Percentiles rank a stretch among this genome's conserved stretches.
Evolutionary conservation across 2,329 filamentous ascomycete species (phyloP).

Genomic region (Cucurbitaria berberidis): DNA sequence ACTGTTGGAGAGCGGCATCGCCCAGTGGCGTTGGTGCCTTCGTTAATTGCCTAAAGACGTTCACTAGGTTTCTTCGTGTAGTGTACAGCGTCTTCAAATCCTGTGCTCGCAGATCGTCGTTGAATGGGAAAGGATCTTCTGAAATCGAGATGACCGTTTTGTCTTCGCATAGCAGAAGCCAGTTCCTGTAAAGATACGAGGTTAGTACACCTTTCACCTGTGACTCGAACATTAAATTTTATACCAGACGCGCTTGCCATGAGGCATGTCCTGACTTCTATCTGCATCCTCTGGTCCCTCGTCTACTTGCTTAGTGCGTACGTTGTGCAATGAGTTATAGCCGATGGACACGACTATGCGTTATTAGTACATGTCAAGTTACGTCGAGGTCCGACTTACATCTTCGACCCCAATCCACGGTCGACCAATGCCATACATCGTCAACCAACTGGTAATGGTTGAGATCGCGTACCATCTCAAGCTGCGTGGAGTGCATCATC

Average conservation of each 20-base stretch:
- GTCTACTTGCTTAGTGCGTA: conserved; percentile 34
- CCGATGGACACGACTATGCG: conserved; percentile 69
- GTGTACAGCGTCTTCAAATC: conserved; percentile 57
- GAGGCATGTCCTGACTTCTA: conserved; percentile 49
- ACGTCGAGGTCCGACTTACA: conserved; percentile 54
- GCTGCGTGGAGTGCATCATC: conserved; percentile 44
- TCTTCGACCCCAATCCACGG: conserved; percentile 70
- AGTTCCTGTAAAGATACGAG: conserved; percentile 55
- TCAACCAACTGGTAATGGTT: conserved; percentile 67
- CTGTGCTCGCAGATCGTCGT: conserved; percentile 46
- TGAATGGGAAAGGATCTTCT: conserved; percentile 60
- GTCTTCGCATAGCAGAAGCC: conserved; percentile 73
- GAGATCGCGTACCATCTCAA: conserved; percentile 46
- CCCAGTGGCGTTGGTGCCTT: conserved; percentile 54
- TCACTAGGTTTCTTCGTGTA: conserved; percentile 64
- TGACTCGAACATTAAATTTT: neutral
- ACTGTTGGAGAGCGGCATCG: conserved; percentile 50
- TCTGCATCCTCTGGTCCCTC: conserved; percentile 40
- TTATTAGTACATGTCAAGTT: conserved; percentile 8
- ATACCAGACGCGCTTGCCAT: conserved; percentile 62
- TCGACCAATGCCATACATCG: conserved; percentile 77
- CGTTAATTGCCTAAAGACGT: conserved; percentile 67
- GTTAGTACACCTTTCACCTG: neutral
- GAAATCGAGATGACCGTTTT: conserved; percentile 74
- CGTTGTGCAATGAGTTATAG: conserved; percentile 68